Evolutionary conservation across 768 basidiomycete genomes (phyloP).

Genomic region (Cantharellus cinnabarinus): DNA sequence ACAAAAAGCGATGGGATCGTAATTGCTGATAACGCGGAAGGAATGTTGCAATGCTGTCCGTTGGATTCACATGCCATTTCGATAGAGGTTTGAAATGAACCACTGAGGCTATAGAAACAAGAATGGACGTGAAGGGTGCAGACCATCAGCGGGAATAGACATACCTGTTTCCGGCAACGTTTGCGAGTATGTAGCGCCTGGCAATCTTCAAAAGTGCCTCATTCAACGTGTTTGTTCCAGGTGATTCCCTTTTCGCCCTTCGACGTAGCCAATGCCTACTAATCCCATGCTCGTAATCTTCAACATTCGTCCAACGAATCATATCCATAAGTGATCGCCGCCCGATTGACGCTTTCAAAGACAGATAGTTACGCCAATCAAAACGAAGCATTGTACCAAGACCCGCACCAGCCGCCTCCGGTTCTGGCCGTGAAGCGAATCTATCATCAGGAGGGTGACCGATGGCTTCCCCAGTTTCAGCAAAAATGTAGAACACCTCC

Average conservation of each 20-base stretch:
- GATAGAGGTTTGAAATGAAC: constrained; percentile 42
- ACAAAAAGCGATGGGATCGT: constrained; percentile 33
- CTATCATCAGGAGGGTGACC: neutral
- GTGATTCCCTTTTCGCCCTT: constrained; percentile 16
- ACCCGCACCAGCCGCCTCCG: neutral
- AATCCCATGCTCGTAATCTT: constrained; percentile 49
- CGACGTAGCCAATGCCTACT: constrained; percentile 38
- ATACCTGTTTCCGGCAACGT: constrained; percentile 54
- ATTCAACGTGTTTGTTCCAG: constrained; percentile 14
- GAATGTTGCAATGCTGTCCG: constrained; percentile 17
- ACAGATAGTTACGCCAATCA: constrained; percentile 29
- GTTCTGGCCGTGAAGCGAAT: neutral
- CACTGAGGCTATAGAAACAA: constrained; percentile 33
- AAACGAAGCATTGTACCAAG: constrained; percentile 18
- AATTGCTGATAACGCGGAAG: constrained; percentile 9
- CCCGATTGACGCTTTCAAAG: constrained; percentile 27
- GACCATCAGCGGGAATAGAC: constrained; percentile 1
- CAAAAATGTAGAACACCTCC: constrained; percentile 36
- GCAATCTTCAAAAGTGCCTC: constrained; percentile 29
- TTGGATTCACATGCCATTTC: constrained; percentile 56
- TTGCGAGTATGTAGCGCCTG: constrained; percentile 43
- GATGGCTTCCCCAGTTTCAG: constrained; percentile 46
- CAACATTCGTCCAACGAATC: constrained; percentile 46
- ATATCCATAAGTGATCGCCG: constrained; percentile 17
- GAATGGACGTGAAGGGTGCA: neutral